Percentiles rank a stretch among this genome's conserved stretches.
Conservation (phyloP, 208 protist species). For the Trypanosoma boissoni region DNA sequence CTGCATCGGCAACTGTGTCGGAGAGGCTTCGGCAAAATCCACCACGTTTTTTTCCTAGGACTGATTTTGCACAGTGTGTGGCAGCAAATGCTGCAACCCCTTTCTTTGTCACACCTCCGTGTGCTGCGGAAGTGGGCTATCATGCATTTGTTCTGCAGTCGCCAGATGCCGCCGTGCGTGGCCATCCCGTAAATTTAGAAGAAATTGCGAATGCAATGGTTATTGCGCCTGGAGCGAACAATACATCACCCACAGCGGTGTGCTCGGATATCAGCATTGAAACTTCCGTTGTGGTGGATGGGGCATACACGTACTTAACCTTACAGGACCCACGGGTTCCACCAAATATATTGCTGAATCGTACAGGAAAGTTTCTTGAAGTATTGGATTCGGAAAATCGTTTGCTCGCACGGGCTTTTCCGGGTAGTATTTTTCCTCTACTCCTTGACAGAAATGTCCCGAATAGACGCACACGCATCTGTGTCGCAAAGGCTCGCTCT, state of each 20-base stretch:
- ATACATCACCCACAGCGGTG: neutral
- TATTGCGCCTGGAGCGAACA: constrained; percentile 41
- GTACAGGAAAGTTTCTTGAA: constrained; percentile 44
- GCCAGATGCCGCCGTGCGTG: constrained; percentile 44
- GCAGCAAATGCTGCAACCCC: constrained; percentile 47
- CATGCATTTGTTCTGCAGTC: constrained; percentile 58
- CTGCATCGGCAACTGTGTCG: constrained; percentile 26
- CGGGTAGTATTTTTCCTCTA: constrained; percentile 44
- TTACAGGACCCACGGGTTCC: constrained; percentile 52
- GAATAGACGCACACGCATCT: constrained; percentile 17
- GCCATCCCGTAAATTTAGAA: constrained; percentile 72
- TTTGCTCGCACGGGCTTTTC: constrained; percentile 43
- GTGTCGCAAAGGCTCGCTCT: neutral
- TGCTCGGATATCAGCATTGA: constrained; percentile 61
- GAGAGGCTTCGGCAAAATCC: too few relatives aligned
- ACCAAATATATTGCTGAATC: constrained; percentile 80
- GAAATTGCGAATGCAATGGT: constrained; percentile 67
- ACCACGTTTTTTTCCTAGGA: too few relatives aligned
- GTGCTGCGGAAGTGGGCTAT: constrained; percentile 51
- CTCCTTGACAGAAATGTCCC: constrained; percentile 9
- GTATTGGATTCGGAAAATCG: constrained; percentile 54
- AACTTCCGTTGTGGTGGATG: constrained; percentile 53
- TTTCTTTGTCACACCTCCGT: constrained; percentile 48
- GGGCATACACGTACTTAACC: constrained; percentile 81
- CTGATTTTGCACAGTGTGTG: constrained; percentile 23